Conservation (phyloP, 805 yeast genomes). For the Ogataea haglerorum region DNA sequence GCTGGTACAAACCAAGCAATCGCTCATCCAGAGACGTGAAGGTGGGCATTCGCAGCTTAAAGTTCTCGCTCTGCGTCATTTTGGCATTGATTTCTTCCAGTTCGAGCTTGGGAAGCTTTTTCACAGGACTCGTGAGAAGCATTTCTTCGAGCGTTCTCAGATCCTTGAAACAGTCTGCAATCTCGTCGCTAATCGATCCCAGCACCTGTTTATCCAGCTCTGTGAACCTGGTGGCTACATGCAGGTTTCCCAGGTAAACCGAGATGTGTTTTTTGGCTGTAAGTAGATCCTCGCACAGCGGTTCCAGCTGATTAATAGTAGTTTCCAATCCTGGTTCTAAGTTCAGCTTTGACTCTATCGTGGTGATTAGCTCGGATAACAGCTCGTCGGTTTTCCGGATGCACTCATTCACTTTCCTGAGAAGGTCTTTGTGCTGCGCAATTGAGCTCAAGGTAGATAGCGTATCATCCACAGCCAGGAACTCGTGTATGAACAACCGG, state of each 20-base stretch:
- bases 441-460: slow-evolving; percentile 2
- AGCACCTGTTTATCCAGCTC: slow-evolving; percentile 42
- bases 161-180: slow-evolving; percentile 35
- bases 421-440: slow-evolving; percentile 1
- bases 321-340: not conserved
- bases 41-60: slow-evolving; percentile 36
- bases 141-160: slow-evolving; percentile 38
- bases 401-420: not conserved
- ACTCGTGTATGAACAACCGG: not conserved
- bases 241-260: slow-evolving; percentile 34
- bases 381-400: not conserved
- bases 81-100: slow-evolving; percentile 10
- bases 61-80: slow-evolving; percentile 8
- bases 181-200: slow-evolving; percentile 39
- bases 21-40: slow-evolving; percentile 37
- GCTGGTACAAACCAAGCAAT: slow-evolving; percentile 40
- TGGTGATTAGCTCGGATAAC: slow-evolving; percentile 3
- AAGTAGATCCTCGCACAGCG: slow-evolving; percentile 30
- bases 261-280: slow-evolving; percentile 28
- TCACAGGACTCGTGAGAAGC: slow-evolving; percentile 39
- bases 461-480: not conserved
- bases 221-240: slow-evolving; percentile 40
- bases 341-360: slow-evolving; percentile 27
- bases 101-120: slow-evolving; percentile 25
- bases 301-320: slow-evolving; percentile 21